Evolutionary conservation across 2,329 filamentous ascomycete species (phyloP).

Genomic region (Fusarium sp.): DNA sequence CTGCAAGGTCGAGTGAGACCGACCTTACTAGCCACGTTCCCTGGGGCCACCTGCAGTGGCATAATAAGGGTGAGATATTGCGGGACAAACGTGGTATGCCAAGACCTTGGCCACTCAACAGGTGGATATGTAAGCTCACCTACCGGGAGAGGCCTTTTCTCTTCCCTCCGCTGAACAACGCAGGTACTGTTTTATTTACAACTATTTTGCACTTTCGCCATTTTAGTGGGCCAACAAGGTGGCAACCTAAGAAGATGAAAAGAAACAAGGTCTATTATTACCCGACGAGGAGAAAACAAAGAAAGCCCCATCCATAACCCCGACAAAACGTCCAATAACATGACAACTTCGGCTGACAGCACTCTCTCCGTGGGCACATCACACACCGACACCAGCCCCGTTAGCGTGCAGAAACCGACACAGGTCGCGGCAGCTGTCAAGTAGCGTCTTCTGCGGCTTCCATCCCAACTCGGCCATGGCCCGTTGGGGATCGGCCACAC

Average conservation of each 20-base stretch:
- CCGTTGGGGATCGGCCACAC: conserved; percentile 55
- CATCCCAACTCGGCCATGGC: conserved; percentile 58
- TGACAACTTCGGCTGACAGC: not conserved
- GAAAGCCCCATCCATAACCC: not conserved
- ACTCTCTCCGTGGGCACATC: not conserved
- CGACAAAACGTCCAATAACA: not conserved
- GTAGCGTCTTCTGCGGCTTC: conserved; percentile 40
- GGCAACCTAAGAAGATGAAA: not conserved
- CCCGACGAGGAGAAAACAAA: not conserved
- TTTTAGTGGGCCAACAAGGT: not conserved
- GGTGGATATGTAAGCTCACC: not conserved
- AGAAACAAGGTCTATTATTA: not conserved
- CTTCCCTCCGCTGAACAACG: not conserved
- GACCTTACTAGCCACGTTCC: not conserved
- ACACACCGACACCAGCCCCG: not conserved
- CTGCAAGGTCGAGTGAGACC: not conserved
- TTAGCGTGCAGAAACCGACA: conserved; percentile 20
- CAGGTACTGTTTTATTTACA: not conserved
- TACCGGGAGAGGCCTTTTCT: not conserved
- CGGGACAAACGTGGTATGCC: not conserved
- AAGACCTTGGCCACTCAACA: not conserved
- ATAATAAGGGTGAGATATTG: not conserved
- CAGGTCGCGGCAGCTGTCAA: conserved; percentile 29
- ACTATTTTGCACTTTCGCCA: not conserved
- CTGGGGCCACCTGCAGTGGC: not conserved